Evolutionary conservation across 768 basidiomycete genomes (phyloP).

Genomic region (Russula griseocarnosa): DNA sequence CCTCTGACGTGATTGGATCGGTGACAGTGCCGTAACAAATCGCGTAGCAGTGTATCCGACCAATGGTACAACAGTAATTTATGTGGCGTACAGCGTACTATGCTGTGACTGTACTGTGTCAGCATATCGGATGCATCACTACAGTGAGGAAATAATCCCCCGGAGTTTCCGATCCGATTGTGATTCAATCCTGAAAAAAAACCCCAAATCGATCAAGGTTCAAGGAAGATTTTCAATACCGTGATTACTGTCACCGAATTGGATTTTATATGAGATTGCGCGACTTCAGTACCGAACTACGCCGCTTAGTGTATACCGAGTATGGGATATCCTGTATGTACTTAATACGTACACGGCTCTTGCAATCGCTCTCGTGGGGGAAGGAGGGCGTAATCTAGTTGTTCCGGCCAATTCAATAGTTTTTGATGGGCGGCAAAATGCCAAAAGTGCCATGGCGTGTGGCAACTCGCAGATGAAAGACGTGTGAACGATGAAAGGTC

Average conservation of each 20-base stretch:
- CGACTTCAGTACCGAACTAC: neutral
- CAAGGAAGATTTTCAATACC: neutral
- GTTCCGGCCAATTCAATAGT: neutral
- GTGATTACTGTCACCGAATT: neutral
- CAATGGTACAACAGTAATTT: too few relatives aligned
- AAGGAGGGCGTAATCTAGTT: neutral
- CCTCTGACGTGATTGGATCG: neutral
- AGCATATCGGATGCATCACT: neutral
- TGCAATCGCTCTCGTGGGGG: neutral
- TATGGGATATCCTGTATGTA: neutral
- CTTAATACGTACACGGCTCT: neutral
- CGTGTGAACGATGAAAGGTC: too few relatives aligned
- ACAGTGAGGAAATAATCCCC: neutral
- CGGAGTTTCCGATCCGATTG: neutral
- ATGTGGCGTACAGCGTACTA: neutral
- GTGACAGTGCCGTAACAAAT: conserved; percentile 1
- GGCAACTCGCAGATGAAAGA: too few relatives aligned
- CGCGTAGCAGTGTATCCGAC: neutral
- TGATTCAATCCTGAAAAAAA: neutral
- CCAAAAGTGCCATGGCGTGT: too few relatives aligned
- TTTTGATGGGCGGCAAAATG: too few relatives aligned
- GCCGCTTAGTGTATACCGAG: neutral
- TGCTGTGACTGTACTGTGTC: neutral
- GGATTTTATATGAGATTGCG: neutral
- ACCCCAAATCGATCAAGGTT: neutral